These are phyloP conservation scores for Echium plantagineum DNA, from an alignment of 257 asterid species.

Conservation along the genomic window DNA sequence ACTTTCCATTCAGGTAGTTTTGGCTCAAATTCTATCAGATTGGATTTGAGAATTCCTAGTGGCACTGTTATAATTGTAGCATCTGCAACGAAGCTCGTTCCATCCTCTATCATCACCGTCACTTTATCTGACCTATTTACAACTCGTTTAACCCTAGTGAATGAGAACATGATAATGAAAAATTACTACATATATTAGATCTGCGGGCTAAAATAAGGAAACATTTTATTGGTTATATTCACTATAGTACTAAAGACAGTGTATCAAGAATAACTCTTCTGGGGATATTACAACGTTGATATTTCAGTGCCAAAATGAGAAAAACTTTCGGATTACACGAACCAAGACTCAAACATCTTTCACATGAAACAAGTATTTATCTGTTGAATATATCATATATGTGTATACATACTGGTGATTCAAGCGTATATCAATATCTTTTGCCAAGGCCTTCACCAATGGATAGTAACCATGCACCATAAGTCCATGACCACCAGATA, in stretches of 20 bases:
- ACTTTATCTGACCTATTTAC: slow-evolving; percentile 60
- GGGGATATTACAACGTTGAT: too few relatives aligned
- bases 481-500: slow-evolving; percentile 97
- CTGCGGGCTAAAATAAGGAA: too few relatives aligned
- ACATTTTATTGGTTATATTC: too few relatives aligned
- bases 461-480: slow-evolving; percentile 98
- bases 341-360: too few relatives aligned
- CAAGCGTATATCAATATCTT: slow-evolving; percentile 73
- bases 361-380: not conserved
- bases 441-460: slow-evolving; percentile 57
- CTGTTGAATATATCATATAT: slow-evolving; percentile 3
- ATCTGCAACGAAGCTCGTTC: slow-evolving; percentile 70
- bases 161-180: not conserved
- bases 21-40: slow-evolving; percentile 70
- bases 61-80: slow-evolving; percentile 90
- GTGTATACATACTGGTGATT: slow-evolving; percentile 58
- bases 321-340: too few relatives aligned
- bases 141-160: slow-evolving; percentile 57
- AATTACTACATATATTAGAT: too few relatives aligned
- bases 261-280: too few relatives aligned
- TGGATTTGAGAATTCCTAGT: slow-evolving; percentile 76
- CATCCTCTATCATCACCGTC: slow-evolving; percentile 58
- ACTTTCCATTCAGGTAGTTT: slow-evolving; percentile 87
- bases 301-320: too few relatives aligned
- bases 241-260: too few relatives aligned